Evolutionary conservation across 1,139 yeast species (phyloP), one percentile per base, ranked within the genome.

Genomic region (Pichia sp.): DNA sequence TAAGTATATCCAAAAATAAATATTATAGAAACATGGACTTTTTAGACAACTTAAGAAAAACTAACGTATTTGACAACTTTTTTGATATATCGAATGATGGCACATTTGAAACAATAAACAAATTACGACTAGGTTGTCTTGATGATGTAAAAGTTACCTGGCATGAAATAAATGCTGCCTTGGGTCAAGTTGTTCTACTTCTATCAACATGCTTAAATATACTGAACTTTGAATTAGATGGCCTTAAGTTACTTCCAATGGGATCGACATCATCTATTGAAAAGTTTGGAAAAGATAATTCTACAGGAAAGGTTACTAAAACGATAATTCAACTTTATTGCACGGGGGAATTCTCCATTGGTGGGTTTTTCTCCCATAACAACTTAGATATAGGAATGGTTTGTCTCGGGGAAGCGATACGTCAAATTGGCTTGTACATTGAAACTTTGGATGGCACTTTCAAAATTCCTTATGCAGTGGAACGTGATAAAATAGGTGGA

Each of bases 111-210:
- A 85, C 94, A 0, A 90, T 92, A 26, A 90, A 90, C 64, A 95
- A 92, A 0, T 72, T 87, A 41, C 68, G 96, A 48, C 64, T 92
- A 15, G 98, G 97, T 0, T 68, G 79, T 24, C 62, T 79, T 42
- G 76, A 76, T 41, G 75, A 72, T 1, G 68, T 72, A 51, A 75
- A 70, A 46, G 79, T 90, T 0, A 85, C 94, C 3, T 89, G 96
- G 95, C 80, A 87, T 45, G 98, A 92, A 59, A 81, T 89, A 39
- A 92, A 90, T 62, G 94, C 95, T 1, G 97, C 96, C 0, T 69
- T 92, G 63, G 98, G 98, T 0, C 96, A 90, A 58, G 70, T 90
- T 2, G 76, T 87, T 4, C 65, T 89, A 20, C 66, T 90, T 23
- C 64, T 90, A 39, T 74, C 82, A 0, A 86, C 94, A 6, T 72